These are phyloP conservation scores for Populus hybrid DNA, from an alignment of 441 rosid species.

Conservation along the genomic window DNA sequence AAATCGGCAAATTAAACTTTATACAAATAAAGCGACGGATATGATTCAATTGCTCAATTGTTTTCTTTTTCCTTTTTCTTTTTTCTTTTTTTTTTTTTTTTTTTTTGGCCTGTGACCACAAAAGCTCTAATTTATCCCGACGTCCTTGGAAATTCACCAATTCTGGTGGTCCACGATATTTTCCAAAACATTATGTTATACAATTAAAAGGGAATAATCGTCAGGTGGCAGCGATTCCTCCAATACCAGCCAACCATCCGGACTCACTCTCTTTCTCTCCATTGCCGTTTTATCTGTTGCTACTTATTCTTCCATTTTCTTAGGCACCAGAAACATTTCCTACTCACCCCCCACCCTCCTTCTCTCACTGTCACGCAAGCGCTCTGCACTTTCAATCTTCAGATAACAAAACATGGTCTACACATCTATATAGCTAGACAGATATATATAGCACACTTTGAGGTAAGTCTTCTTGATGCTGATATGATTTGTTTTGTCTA, in stretches of 20 bases:
- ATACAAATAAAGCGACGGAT: too few species aligned
- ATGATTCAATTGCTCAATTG: too few species aligned
- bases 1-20: too few species aligned
- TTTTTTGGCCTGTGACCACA: background rate
- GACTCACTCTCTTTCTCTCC: background rate
- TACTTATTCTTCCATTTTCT: constrained; percentile 3
- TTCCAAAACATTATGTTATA: background rate
- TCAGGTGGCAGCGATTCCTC: constrained; percentile 27
- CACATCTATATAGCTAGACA: background rate
- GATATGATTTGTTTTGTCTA: background rate
- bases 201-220: background rate
- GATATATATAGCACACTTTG: background rate
- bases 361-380: background rate
- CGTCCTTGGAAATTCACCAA: background rate
- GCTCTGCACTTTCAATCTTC: background rate
- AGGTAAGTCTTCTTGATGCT: background rate
- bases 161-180: background rate
- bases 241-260: constrained; percentile 25
- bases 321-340: background rate
- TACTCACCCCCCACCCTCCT: background rate
- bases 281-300: constrained; percentile 23
- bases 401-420: background rate
- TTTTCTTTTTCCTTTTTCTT: too few species aligned
- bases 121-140: background rate
- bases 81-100: too few species aligned